phyloP scores from a whole-genome alignment of 352 stramenopile genomes.

The Phytopythium montanum region DNA sequence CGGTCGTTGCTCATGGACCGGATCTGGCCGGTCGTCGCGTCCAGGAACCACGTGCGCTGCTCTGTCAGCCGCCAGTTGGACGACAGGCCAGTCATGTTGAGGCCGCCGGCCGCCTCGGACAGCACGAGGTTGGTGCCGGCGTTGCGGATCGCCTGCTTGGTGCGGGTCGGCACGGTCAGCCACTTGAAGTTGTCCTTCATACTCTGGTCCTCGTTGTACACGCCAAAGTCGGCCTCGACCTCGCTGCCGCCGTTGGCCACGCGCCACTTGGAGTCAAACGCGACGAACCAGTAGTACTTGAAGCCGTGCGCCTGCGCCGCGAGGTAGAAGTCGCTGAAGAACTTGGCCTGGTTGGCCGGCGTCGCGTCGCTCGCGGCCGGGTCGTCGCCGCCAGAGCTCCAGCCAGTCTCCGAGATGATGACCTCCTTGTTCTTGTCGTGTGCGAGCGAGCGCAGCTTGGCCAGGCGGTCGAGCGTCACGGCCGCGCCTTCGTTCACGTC shows the following conservation, averaged over 20 bases:
- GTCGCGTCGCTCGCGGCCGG: constrained; percentile 28
- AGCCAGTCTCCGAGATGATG: constrained; percentile 69
- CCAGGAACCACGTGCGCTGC: constrained; percentile 68
- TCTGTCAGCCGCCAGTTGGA: constrained; percentile 45
- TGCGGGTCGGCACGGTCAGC: constrained; percentile 31
- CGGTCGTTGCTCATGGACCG: constrained; percentile 67
- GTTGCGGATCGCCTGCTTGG: constrained; percentile 26
- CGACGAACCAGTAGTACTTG: constrained; percentile 74
- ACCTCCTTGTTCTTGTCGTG: constrained; percentile 49
- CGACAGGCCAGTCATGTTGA: constrained; percentile 40
- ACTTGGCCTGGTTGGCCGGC: constrained; percentile 52
- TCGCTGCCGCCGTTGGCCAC: constrained; percentile 34
- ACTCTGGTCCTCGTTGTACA: constrained; percentile 41
- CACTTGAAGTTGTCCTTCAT: constrained; percentile 61
- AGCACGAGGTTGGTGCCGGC: constrained; percentile 22
- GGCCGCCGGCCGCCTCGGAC: constrained; percentile 30
- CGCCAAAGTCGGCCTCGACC: constrained; percentile 65
- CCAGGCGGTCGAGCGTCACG: constrained; percentile 52
- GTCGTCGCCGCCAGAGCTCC: constrained; percentile 44
- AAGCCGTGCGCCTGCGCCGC: constrained; percentile 42
- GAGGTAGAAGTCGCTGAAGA: constrained; percentile 67
- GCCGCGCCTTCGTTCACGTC: constrained; percentile 44
- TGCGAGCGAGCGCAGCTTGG: constrained; percentile 36
- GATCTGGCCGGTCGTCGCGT: constrained; percentile 37
- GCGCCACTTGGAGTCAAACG: constrained; percentile 65